Evolutionary conservation across 2,329 filamentous ascomycete species (phyloP).

Genomic region (Fusarium compactum): DNA sequence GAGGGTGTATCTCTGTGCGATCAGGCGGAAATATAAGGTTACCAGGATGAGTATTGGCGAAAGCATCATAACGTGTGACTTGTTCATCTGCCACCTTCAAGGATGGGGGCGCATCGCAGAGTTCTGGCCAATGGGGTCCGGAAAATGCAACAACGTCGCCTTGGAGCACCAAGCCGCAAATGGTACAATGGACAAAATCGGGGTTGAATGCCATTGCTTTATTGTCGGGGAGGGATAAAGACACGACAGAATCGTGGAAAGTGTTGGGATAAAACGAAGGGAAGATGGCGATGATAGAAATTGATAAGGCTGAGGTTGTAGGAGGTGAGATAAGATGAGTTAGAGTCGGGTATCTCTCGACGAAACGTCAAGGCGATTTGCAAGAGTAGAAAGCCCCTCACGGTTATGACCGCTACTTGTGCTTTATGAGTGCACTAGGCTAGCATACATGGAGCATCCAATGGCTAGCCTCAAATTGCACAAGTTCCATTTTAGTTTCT

Average conservation of each 20-base stretch:
- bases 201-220: not conserved
- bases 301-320: not conserved
- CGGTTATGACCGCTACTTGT: not conserved
- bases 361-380: not conserved
- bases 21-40: not conserved
- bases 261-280: no score
- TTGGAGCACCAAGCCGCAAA: constrained; percentile 9
- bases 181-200: constrained; percentile 7
- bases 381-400: not conserved
- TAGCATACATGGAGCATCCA: not conserved
- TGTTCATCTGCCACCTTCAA: not conserved
- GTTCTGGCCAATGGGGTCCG: constrained; percentile 10
- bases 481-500: no score
- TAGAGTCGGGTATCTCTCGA: not conserved
- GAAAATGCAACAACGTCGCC: not conserved
- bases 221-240: not conserved
- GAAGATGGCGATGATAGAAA: no score
- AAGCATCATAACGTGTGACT: not conserved
- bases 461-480: no score
- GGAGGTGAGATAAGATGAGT: not conserved
- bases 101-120: not conserved
- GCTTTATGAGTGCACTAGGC: not conserved
- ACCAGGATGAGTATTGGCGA: not conserved
- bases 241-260: no score
- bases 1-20: not conserved